phyloP scores from a whole-genome alignment of 2,329 filamentous ascomycete genomes.

The Ceratocystis variospora region DNA sequence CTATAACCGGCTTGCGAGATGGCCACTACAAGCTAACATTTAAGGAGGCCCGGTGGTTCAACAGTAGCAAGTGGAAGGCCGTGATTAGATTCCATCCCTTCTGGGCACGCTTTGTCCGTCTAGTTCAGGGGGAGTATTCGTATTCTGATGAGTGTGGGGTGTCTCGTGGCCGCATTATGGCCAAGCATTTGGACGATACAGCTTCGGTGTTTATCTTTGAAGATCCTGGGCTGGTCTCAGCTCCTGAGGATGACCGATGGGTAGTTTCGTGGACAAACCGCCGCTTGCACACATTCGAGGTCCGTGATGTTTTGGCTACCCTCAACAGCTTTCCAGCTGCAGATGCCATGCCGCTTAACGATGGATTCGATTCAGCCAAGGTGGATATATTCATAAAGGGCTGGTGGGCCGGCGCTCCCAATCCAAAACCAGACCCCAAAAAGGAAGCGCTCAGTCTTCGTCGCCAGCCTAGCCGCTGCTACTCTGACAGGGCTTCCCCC shows the following conservation, averaged over 20 bases:
- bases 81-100: conserved; percentile 13
- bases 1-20: conserved; percentile 7
- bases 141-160: conserved; percentile 16
- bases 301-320: conserved; percentile 7
- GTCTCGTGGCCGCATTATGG: conserved; percentile 12
- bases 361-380: not conserved
- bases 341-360: not conserved
- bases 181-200: not conserved
- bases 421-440: not conserved
- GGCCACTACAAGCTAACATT: conserved; percentile 7
- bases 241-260: conserved; percentile 14
- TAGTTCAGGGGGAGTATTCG: conserved; percentile 9
- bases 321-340: not conserved
- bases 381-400: not conserved
- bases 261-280: conserved; percentile 18
- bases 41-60: not conserved
- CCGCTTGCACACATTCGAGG: conserved; percentile 16
- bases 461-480: not conserved
- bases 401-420: conserved; percentile 7
- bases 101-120: not conserved
- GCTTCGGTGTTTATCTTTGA: conserved; percentile 16
- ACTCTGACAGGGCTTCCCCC: not conserved
- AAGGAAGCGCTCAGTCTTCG: too few relatives aligned
- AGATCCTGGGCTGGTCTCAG: conserved; percentile 15
- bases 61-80: conserved; percentile 12